Conservation (phyloP, 2,329 filamentous ascomycete genomes). For the Sordariomycetes sp. region DNA sequence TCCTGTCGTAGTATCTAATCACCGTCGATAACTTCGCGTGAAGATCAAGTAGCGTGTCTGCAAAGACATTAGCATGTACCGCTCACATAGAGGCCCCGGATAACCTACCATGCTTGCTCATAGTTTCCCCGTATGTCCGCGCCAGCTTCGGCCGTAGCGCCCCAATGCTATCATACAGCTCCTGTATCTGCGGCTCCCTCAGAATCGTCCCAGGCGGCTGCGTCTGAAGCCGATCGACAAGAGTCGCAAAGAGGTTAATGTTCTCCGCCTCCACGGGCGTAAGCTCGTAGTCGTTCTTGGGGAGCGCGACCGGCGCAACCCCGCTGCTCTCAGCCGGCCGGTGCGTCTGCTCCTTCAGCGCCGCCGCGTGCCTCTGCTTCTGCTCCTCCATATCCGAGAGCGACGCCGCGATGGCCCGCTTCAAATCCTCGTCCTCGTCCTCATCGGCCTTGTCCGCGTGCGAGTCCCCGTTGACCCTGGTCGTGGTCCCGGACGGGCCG, state of each 20-base stretch:
- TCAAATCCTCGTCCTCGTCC: slow-evolving; percentile 85
- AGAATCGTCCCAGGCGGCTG: slow-evolving; percentile 92
- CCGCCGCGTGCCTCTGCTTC: slow-evolving; percentile 78
- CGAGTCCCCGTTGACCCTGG: slow-evolving; percentile 17
- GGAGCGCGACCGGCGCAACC: slow-evolving; percentile 39
- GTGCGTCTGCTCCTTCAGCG: slow-evolving; percentile 66
- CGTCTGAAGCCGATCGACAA: slow-evolving; percentile 89
- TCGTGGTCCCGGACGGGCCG: slow-evolving; percentile 13
- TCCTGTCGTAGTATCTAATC: slow-evolving; percentile 92
- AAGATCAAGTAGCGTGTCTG: slow-evolving; percentile 83
- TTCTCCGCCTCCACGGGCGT: slow-evolving; percentile 92
- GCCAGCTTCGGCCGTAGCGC: slow-evolving; percentile 84
- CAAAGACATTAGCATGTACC: neutral
- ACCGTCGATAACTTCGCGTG: slow-evolving; percentile 94
- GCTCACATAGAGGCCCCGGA: neutral
- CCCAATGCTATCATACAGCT: slow-evolving; percentile 96
- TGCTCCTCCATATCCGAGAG: slow-evolving; percentile 96
- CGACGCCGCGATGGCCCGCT: slow-evolving; percentile 89
- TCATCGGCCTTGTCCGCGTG: slow-evolving; percentile 31
- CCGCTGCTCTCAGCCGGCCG: slow-evolving; percentile 25
- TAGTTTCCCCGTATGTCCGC: slow-evolving; percentile 91
- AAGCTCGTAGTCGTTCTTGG: slow-evolving; percentile 89
- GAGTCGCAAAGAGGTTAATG: slow-evolving; percentile 86
- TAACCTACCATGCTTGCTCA: slow-evolving; percentile 88
- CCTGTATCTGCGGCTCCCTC: slow-evolving; percentile 94